Base-by-base conservation (phyloP, 345 rosid species). In the Aquilaria sinensis region DNA sequence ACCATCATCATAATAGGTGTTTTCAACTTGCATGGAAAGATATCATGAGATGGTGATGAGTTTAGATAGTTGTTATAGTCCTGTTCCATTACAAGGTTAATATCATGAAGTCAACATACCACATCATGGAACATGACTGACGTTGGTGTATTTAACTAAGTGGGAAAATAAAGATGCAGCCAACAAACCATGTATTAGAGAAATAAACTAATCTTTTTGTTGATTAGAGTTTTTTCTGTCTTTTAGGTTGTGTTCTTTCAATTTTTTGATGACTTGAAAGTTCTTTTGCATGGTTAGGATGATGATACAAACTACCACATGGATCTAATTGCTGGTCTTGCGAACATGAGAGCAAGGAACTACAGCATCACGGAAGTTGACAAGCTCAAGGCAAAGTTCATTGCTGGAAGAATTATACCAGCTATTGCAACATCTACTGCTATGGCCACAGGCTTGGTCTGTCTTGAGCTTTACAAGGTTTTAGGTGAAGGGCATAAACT, bases 361-460 rank as follows among this genome's bases (percentile, higher is more conserved):
- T 87, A 82, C 62, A 65, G 78, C 64, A 84, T 87, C 61, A 86
- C 90, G 5, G 94, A 87, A 69, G 88, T 87, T 0, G 90, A 87
- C 75, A 84, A 84, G 75, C 85, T 84, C 56, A 87, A 87, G 63
- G 94, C 94, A 54, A 87, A 87, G 73, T 84, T 87, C 55, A 87
- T 87, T 43, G 94, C 88, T 3, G 94, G 94, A 53, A 82, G 94
- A 71, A 87, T 84, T 56, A 84, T 87, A 56, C 94, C 94, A 45
- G 94, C 90, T 54, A 84, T 87, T 60, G 94, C 90, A 43, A 87
- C 97, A 29, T 80, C 96, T 59, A 91, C 96, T 10, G 96, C 96
- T 15, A 83, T 91, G 96, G 97, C 97, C 9, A 91, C 94, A 1
- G 90, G 94, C 37, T 77, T 82, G 10, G 94, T 87, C 70, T 87